Conservation (phyloP, 2,329 filamentous ascomycete genomes). For the Microdochium trichocladiopsis region DNA sequence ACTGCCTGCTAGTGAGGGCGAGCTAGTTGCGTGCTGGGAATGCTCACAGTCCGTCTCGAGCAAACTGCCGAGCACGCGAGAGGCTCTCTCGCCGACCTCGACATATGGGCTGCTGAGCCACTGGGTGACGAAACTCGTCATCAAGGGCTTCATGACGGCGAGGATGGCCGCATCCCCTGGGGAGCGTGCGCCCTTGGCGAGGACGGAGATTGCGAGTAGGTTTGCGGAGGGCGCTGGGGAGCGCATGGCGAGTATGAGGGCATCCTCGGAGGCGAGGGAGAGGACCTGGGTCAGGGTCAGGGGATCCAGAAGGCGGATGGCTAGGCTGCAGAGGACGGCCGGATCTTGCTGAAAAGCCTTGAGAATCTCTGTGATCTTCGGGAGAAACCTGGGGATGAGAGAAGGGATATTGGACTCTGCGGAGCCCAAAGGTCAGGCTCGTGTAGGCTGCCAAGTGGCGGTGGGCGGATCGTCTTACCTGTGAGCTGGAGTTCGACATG, state of each 20-base stretch:
- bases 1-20: conserved; percentile 5
- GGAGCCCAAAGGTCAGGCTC: not conserved
- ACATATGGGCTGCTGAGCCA: conserved; percentile 49
- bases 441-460: not conserved
- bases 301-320: conserved; percentile 48
- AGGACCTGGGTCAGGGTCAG: conserved; percentile 44
- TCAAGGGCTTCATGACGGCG: conserved; percentile 37
- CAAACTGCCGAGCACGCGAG: conserved; percentile 42
- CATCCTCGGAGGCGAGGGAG: conserved; percentile 41
- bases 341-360: conserved; percentile 43
- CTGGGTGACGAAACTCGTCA: conserved; percentile 38
- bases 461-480: conserved; percentile 23
- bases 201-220: conserved; percentile 47
- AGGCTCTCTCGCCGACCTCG: conserved; percentile 47
- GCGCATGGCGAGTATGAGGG: conserved; percentile 42
- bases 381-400: conserved; percentile 45
- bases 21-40: conserved; percentile 16
- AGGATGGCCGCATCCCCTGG: conserved; percentile 43
- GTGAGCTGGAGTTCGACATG: conserved; percentile 52
- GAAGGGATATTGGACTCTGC: conserved; percentile 44
- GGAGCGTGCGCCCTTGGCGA: conserved; percentile 45
- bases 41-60: conserved; percentile 47
- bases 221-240: conserved; percentile 50
- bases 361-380: conserved; percentile 45
- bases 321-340: conserved; percentile 40